Base-by-base conservation (phyloP, 768 basidiomycete species). In the Leccinum incarnatum region DNA sequence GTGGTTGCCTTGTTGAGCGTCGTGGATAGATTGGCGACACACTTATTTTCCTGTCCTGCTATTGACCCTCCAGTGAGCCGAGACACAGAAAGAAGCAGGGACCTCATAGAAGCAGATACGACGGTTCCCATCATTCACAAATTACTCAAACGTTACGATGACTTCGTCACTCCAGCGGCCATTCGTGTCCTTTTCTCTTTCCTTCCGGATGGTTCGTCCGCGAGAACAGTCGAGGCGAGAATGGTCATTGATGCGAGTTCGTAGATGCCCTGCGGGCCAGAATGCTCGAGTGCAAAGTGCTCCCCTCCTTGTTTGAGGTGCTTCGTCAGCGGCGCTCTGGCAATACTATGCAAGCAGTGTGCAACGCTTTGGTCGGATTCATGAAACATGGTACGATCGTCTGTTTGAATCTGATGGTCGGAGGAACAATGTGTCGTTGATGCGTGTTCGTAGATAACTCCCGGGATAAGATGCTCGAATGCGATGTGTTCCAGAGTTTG, bases 141-240 rank as follows among this genome's bases (percentile, higher is more conserved):
- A 25, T 30, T 72, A 8, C 46, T 64, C 40, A 48, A 55, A 25
- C 55, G 55, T 15, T 60, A 37, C n/a, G 72, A 73, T 30, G 66
- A 73, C 51, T 69, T 67, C 29, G 71, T 72, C 7, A 60, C 66
- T 29, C 69, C 69, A 2, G 66, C 64, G 6, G 71, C 71, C 14
- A 62, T 56, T 2, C 67, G 63, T 14, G 64, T 67, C 0, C 56
- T 71, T n/a, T 68, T 67, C 9, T 59, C 63, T 19, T 59, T 71
- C 23, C 67, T 65, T 15, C 54, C 46, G 25, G 60, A 72, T 19
- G 54, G 71, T 71, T 29, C 15, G 52, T 56, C 14, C 47, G 27
- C 1, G 30, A 12, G 5, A 0, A 34, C 32, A 34, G 32, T 12
- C 12, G 3, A 29, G 29, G 7, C 11, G 19, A 45, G 29, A 4